Percentiles rank a stretch among this genome's conserved stretches.
phyloP scores from a whole-genome alignment of 2,329 filamentous ascomycete genomes.

The Immersiporthe knoxdaviesiana region DNA sequence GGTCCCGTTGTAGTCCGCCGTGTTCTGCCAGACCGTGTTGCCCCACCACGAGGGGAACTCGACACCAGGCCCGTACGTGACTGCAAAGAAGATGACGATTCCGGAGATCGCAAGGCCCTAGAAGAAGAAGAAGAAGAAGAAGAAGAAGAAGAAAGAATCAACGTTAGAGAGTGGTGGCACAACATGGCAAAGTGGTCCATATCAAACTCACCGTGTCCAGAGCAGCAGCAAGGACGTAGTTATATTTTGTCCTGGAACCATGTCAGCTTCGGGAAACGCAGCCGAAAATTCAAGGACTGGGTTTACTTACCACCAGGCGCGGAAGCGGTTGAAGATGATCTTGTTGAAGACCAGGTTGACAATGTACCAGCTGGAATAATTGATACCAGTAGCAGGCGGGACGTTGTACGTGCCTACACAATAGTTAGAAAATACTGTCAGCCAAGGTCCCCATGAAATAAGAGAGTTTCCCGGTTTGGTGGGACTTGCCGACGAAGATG shows the following conservation, averaged over 20 bases:
- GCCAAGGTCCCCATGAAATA: no score
- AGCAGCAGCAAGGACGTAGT: constrained; percentile 41
- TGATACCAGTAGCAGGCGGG: constrained; percentile 43
- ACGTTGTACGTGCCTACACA: constrained; percentile 40
- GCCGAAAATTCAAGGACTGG: background rate
- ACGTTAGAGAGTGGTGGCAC: background rate
- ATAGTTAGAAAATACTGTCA: no score
- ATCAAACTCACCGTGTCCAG: constrained; percentile 34
- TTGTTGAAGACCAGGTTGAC: constrained; percentile 52
- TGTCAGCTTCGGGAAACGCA: background rate
- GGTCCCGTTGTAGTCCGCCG: constrained; percentile 38
- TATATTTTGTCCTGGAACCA: constrained; percentile 42
- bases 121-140: background rate
- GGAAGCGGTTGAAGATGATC: constrained; percentile 44
- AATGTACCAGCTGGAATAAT: constrained; percentile 45
- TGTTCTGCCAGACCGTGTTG: constrained; percentile 42
- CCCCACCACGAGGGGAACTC: constrained; percentile 43
- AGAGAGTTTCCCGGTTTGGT: no score
- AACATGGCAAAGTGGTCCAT: background rate
- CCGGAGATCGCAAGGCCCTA: constrained; percentile 39
- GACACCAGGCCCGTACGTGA: constrained; percentile 39
- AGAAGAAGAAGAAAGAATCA: no score
- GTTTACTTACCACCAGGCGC: constrained; percentile 48
- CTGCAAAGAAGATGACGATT: constrained; percentile 42
- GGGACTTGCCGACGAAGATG: constrained; percentile 37